phyloP scores from a whole-genome alignment of 1,284 basidiomycete species.

The Cryptococcus maquisensis region DNA sequence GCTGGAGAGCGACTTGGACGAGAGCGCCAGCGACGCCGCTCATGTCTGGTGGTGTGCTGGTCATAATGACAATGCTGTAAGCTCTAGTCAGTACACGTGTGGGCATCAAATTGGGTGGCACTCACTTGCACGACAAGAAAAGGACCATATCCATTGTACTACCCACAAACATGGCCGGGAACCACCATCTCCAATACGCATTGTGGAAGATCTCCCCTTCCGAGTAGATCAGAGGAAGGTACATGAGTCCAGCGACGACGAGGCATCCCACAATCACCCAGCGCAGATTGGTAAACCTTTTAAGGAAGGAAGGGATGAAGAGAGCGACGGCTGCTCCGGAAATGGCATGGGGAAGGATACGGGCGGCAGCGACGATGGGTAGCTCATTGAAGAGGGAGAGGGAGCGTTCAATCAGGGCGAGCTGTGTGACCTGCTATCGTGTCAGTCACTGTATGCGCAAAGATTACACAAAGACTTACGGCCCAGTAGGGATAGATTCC shows the following conservation, averaged over 20 bases:
- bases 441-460: background rate
- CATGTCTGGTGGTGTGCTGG: constrained; percentile 31
- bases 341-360: constrained; percentile 25
- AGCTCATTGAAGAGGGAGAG: constrained; percentile 14
- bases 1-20: constrained; percentile 41
- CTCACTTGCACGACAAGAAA: constrained; percentile 24
- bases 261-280: constrained; percentile 1
- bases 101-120: background rate
- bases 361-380: constrained; percentile 21
- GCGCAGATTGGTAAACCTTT: constrained; percentile 4
- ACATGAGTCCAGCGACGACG: constrained; percentile 3
- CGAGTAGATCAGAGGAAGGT: constrained; percentile 9
- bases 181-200: constrained; percentile 23
- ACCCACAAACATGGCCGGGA: constrained; percentile 25
- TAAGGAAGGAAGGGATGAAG: constrained; percentile 15
- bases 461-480: background rate
- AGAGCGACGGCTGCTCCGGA: constrained; percentile 19
- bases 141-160: constrained; percentile 15
- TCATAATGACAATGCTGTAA: constrained; percentile 37
- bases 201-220: constrained; percentile 7
- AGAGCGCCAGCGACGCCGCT: constrained; percentile 44
- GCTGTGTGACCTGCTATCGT: constrained; percentile 13
- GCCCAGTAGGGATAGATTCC: constrained; percentile 28
- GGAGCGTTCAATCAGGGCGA: constrained; percentile 21
- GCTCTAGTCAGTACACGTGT: background rate